phyloP scores from a whole-genome alignment of 331 rosid genomes.

The Acacia concinna region DNA sequence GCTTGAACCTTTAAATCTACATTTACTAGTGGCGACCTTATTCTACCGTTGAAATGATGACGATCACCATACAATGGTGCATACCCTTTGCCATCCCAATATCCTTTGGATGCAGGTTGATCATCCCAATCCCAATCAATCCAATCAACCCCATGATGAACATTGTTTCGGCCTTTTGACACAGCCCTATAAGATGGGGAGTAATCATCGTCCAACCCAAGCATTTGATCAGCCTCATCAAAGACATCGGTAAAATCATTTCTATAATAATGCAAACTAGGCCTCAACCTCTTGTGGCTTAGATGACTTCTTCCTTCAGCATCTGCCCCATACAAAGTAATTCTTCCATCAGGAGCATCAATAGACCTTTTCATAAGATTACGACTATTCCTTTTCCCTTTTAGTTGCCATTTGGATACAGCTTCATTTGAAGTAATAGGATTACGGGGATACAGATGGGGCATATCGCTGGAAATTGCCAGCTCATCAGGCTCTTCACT shows the following conservation, averaged over 20 bases:
- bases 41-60: constrained; percentile 53
- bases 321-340: constrained; percentile 51
- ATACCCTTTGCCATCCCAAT: constrained; percentile 64
- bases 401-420: constrained; percentile 91
- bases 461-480: constrained; percentile 63
- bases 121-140: constrained; percentile 73
- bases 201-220: constrained; percentile 60
- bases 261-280: constrained; percentile 35
- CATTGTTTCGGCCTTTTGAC: constrained; percentile 45
- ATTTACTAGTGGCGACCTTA: constrained; percentile 63
- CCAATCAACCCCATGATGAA: constrained; percentile 56
- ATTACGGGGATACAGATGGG: constrained; percentile 62
- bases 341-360: constrained; percentile 49
- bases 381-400: constrained; percentile 88
- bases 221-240: constrained; percentile 48
- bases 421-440: constrained; percentile 64
- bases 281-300: constrained; percentile 33
- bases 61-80: constrained; percentile 42
- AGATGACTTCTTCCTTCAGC: constrained; percentile 52
- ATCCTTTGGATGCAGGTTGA: constrained; percentile 56
- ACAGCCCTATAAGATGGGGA: constrained; percentile 49
- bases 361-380: constrained; percentile 60
- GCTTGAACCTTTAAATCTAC: constrained; percentile 92
- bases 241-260: constrained; percentile 45
- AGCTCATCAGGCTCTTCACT: constrained; percentile 70